Conservation (phyloP, 2,329 filamentous ascomycete genomes). For the Phyllosticta paracitricarpa region DNA sequence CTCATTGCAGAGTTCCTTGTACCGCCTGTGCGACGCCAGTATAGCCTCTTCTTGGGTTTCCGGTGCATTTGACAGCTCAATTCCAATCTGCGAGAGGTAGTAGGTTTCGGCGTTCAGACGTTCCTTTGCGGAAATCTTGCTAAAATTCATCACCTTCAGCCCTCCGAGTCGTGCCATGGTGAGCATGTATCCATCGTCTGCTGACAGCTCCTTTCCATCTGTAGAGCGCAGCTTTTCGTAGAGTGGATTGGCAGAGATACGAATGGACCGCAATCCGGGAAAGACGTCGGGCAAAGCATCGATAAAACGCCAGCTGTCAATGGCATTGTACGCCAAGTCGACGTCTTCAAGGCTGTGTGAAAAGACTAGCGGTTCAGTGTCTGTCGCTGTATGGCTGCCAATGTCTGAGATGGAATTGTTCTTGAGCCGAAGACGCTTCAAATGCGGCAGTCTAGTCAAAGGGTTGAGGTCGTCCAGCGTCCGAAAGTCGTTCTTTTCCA, state of each 20-base stretch:
- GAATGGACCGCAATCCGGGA: constrained; percentile 63
- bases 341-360: constrained; percentile 26
- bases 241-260: constrained; percentile 78
- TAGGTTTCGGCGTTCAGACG: constrained; percentile 85
- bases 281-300: constrained; percentile 57
- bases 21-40: constrained; percentile 58
- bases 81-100: constrained; percentile 75
- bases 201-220: constrained; percentile 34
- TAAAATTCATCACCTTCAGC: constrained; percentile 64
- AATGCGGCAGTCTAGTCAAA: constrained; percentile 48
- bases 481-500: constrained; percentile 64
- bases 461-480: constrained; percentile 47
- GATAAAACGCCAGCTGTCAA: constrained; percentile 59
- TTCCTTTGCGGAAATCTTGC: constrained; percentile 57
- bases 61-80: constrained; percentile 56
- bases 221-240: constrained; percentile 48
- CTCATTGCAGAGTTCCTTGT: constrained; percentile 59
- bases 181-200: constrained; percentile 83
- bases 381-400: constrained; percentile 11
- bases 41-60: constrained; percentile 46
- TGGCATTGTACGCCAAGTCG: constrained; percentile 37
- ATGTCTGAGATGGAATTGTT: constrained; percentile 56
- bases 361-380: constrained; percentile 10
- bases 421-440: constrained; percentile 53
- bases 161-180: constrained; percentile 63